These are phyloP conservation scores for Skeletonema grethae DNA, from an alignment of 108 stramenopile genomes.

Conservation along the genomic window DNA sequence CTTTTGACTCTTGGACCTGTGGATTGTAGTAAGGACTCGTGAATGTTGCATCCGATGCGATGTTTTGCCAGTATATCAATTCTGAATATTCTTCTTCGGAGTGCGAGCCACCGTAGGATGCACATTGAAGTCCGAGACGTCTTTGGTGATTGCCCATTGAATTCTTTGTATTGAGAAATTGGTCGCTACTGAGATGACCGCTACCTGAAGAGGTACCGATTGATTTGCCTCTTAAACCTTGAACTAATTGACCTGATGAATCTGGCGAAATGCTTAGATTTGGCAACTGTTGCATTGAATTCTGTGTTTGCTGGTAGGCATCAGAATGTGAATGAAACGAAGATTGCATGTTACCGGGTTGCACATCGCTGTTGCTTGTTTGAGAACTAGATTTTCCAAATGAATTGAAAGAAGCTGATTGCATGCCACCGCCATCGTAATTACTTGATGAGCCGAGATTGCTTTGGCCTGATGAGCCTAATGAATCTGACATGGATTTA, in stretches of 20 bases:
- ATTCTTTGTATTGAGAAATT: conserved; percentile 4
- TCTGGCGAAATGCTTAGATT: neutral
- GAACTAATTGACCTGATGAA: neutral
- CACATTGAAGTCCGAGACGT: conserved; percentile 18
- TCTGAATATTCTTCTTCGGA: conserved; percentile 27
- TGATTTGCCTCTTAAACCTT: neutral
- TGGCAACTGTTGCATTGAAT: neutral
- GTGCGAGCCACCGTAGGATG: conserved; percentile 27
- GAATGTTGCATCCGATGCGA: conserved; percentile 32
- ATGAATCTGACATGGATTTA: neutral
- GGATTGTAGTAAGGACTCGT: conserved; percentile 23
- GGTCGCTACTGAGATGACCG: neutral
- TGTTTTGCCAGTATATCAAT: conserved; percentile 50
- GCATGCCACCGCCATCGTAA: neutral
- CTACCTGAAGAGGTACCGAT: neutral
- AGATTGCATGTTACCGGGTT: no score
- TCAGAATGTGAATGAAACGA: neutral
- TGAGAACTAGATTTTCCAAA: no score
- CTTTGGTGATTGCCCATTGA: neutral
- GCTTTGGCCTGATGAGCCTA: neutral
- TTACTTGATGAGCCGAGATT: neutral
- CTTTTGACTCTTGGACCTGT: neutral
- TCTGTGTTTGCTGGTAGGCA: neutral
- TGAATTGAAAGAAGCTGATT: neutral
- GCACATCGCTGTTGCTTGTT: no score